Evolutionary conservation across 2,329 filamentous ascomycete genomes (phyloP), one percentile per base, ranked within the genome.

Genomic region (Penicillium crustosum): DNA sequence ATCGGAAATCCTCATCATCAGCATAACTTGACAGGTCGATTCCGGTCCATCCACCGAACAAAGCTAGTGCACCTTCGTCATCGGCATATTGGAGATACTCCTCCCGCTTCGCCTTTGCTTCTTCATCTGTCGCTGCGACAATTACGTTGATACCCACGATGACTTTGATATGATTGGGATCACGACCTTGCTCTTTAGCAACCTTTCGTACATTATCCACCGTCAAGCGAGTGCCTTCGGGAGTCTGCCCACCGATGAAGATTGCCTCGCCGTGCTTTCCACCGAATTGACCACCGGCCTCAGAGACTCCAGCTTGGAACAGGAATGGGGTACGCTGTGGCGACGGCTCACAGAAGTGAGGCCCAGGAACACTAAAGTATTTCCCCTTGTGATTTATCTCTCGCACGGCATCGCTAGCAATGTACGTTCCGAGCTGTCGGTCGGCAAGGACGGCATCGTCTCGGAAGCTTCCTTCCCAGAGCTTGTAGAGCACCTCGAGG

Each of bases 401-500:
- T 4, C 68, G 60, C 5, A 74, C 72, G 13, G 39, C 49, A 13
- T 44, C 48, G 2, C 49, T 54, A n/a, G 57, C 49, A 43, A 56
- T 56, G 55, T 63, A 63, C 25, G 31, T 38, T 19, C 53, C 53
- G 2, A 36, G 31, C 23, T 51, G 21, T 35, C 21, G 58, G 57
- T 61, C 21, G 53, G 57, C 27, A 49, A 59, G 35, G 59, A 75
- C 68, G 0, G 74, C 72, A 6, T 69, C 69, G 35, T 75, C 73
- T 17, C 74, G 68, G 79, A 80, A 83, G 9, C 75, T 79, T 0
- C 77, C 77, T 69, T 83, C 79, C 78, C 78, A 82, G 0, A 82
- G 73, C 65, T 79, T 80, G 49, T 76, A 76, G 2, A 70, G 57
- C 2, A 76, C 68, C 13, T 73, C 66, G 48, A 78, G 61, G 54